Conservation (phyloP, 495 filamentous ascomycete species). For the Xylaria sp. region DNA sequence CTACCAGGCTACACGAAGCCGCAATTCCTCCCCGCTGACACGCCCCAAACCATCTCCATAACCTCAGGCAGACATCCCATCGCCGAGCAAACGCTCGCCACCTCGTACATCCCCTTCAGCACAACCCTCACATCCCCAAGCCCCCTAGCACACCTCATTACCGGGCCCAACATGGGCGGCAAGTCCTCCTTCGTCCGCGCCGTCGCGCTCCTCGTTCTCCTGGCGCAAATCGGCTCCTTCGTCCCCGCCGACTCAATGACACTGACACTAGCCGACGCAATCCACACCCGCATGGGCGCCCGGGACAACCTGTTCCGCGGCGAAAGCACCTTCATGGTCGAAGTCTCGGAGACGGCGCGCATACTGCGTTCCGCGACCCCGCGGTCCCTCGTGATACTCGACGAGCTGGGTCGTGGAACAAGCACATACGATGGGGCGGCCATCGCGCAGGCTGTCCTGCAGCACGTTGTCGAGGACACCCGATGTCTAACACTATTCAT, state of each 20-base stretch:
- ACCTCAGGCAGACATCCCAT: constrained; percentile 88
- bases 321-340: constrained; percentile 98
- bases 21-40: constrained; percentile 64
- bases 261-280: constrained; percentile 86
- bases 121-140: constrained; percentile 68
- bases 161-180: constrained; percentile 98
- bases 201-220: constrained; percentile 88
- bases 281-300: constrained; percentile 96
- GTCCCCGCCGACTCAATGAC: constrained; percentile 79
- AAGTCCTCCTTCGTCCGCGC: constrained; percentile 95
- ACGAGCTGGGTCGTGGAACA: constrained; percentile 93
- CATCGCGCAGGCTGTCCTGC: constrained; percentile 90
- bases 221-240: constrained; percentile 94
- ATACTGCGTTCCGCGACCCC: constrained; percentile 89
- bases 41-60: constrained; percentile 73
- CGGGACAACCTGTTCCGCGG: constrained; percentile 95
- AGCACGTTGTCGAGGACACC: constrained; percentile 77
- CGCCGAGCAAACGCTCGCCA: constrained; percentile 88
- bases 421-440: constrained; percentile 95
- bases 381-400: constrained; percentile 85
- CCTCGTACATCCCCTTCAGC: constrained; percentile 91
- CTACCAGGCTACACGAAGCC: constrained; percentile 94
- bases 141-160: constrained; percentile 81
- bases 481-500: constrained; percentile 88
- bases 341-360: constrained; percentile 87